Evolutionary conservation across 164 flowering plant species (phyloP).

Genomic region (Stephania yunnanensis): DNA sequence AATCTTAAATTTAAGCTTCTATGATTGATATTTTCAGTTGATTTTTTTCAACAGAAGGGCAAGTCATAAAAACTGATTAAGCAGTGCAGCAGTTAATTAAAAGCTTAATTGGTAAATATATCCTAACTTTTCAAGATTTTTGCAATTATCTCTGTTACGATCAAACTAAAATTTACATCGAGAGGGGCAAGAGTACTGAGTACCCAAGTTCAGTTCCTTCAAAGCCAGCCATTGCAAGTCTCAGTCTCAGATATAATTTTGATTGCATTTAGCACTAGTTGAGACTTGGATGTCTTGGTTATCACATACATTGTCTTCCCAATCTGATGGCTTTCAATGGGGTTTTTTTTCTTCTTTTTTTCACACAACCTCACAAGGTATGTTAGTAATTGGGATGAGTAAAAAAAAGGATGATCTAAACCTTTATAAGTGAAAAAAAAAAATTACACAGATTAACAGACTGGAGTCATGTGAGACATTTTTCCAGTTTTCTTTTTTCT

Average conservation of each 20-base stretch:
- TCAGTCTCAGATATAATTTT: too few species aligned
- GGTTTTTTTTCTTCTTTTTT: neutral
- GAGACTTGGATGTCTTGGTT: neutral
- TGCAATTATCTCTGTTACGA: too few species aligned
- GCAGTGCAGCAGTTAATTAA: too few species aligned
- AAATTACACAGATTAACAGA: conserved; percentile 15
- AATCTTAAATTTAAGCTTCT: too few species aligned
- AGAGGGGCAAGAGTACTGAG: neutral
- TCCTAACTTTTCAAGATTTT: too few species aligned
- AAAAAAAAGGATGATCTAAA: neutral
- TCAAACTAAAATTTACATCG: too few species aligned
- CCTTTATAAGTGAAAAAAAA: neutral
- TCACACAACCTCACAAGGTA: neutral
- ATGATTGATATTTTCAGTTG: too few species aligned
- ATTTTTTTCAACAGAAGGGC: too few species aligned
- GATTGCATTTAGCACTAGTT: neutral
- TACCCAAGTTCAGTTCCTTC: neutral
- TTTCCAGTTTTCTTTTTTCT: neutral
- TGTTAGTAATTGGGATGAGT: neutral
- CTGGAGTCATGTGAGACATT: conserved; percentile 4
- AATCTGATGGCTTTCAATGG: neutral
- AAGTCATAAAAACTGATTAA: too few species aligned
- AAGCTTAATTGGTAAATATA: too few species aligned
- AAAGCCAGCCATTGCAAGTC: neutral
- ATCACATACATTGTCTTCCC: neutral